Base-by-base conservation (phyloP, 1,139 yeast species). In the Suhomyces chickasaworum region DNA sequence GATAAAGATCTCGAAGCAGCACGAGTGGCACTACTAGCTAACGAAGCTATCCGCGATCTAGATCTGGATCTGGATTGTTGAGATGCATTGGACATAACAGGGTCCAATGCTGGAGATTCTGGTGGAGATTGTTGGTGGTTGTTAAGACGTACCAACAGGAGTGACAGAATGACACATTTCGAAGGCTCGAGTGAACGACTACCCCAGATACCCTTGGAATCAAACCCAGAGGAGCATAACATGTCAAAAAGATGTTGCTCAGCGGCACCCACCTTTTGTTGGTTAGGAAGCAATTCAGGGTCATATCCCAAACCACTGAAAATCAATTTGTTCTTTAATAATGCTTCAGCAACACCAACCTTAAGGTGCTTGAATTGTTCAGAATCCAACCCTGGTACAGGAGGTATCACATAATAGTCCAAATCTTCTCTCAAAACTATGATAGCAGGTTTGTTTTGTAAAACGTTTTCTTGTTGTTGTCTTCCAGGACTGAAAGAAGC, bases 241-340 rank as follows among this genome's bases (percentile, higher is more conserved):
- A 95, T 95, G 53, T 90, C 97, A 67, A 89, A 81, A 44, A 95
- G 74, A 66, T 93, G 98, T 63, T 87, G 93, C 64, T 95, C 99
- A 0, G 99, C 98, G 7, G 96, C 86, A 2, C 95, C 97, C 47
- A 89, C 70, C 25, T 71, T 73, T 54, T 80, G 81, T 4, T 64
- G 73, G 3, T 71, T 49, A 1, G 58, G 37, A 4, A 69, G 63
- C 16, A 61, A 48, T 18, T 59, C 51, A 4, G 68, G 59, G 52
- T 72, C 63, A 57, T 65, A 75, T 3, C 79, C 80, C 49, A 87
- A 72, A 0, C 98, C 98, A 47, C 83, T 80, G 63, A 95, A 93
- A 1, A 95, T 84, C 39, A 76, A 71, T 37, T 72, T 69, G 58
- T 86, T 82, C 18, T 71, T 59, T 15, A 81, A 73, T 50, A 93